phyloP scores from a whole-genome alignment of 768 basidiomycete genomes.

The Gloeopeniophorella convolvens region DNA sequence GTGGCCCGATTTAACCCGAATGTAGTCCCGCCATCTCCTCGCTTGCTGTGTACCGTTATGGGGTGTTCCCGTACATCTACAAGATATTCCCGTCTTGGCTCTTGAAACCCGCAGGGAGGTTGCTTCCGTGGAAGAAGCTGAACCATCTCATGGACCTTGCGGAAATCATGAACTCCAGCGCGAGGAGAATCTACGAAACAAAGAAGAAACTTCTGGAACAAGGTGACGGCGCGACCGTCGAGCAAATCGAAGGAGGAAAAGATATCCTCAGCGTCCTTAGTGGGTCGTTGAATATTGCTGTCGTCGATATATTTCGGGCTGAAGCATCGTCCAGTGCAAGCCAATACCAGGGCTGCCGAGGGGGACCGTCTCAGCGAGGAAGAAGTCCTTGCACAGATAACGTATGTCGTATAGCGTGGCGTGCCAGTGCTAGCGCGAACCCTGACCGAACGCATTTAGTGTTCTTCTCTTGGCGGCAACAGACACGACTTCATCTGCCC shows the following conservation, averaged over 20 bases:
- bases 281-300: constrained; percentile 24
- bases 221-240: constrained; percentile 28
- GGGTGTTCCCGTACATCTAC: constrained; percentile 17
- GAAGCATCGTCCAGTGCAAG: constrained; percentile 32
- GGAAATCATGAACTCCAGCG: constrained; percentile 31
- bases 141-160: constrained; percentile 30
- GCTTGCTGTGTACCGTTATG: constrained; percentile 12
- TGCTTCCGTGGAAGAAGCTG: constrained; percentile 29
- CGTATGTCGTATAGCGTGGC: constrained; percentile 16
- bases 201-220: constrained; percentile 32
- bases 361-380: constrained; percentile 25
- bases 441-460: constrained; percentile 14
- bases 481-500: constrained; percentile 28
- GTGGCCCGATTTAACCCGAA: background rate
- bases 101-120: constrained; percentile 29
- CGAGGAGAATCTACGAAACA: constrained; percentile 31
- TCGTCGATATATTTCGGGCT: background rate
- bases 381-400: constrained; percentile 37
- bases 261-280: constrained; percentile 43
- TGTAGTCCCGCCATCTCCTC: constrained; percentile 6
- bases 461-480: constrained; percentile 17
- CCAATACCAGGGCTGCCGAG: constrained; percentile 30
- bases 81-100: constrained; percentile 24
- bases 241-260: constrained; percentile 31
- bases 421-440: background rate